Evolutionary conservation across 2,329 filamentous ascomycete species (phyloP).

Genomic region (Macrophomina pseudophaseolina): DNA sequence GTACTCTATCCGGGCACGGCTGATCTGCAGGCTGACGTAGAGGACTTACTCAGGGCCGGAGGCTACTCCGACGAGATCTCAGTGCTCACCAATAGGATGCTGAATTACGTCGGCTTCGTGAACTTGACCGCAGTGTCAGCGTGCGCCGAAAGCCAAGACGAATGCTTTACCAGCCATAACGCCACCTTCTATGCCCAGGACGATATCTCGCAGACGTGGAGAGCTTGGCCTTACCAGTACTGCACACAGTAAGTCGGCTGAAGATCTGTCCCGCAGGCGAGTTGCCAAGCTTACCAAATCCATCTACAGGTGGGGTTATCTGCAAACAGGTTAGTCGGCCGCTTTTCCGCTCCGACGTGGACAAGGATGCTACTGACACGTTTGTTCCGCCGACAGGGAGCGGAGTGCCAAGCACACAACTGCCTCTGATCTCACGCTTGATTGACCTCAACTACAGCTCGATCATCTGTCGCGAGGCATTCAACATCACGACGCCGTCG

Average conservation of each 20-base stretch:
- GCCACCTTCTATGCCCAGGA: conserved; percentile 52
- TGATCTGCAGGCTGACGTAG: conserved; percentile 45
- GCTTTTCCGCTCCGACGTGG: neutral
- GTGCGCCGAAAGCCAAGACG: conserved; percentile 54
- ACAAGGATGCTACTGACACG: neutral
- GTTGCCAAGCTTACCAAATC: conserved; percentile 27
- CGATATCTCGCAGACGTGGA: conserved; percentile 51
- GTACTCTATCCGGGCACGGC: conserved; percentile 51
- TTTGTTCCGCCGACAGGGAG: conserved; percentile 55
- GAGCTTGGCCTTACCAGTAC: conserved; percentile 64
- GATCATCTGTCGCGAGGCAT: conserved; percentile 68
- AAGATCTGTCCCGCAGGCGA: neutral
- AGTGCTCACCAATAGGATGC: conserved; percentile 54
- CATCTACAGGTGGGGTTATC: conserved; percentile 72
- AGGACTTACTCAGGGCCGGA: conserved; percentile 53
- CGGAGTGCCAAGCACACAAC: conserved; percentile 65
- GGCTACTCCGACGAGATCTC: conserved; percentile 51
- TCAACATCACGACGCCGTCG: conserved; percentile 70
- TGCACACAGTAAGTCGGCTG: conserved; percentile 46
- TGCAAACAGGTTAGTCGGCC: conserved; percentile 58
- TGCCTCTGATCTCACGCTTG: conserved; percentile 74
- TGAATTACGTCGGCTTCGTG: conserved; percentile 64
- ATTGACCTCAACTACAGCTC: conserved; percentile 68
- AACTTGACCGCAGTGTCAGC: conserved; percentile 49
- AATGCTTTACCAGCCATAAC: conserved; percentile 59